Base-by-base conservation (phyloP, 2,329 filamentous ascomycete genomes). In the Mycosphaerella sp. region DNA sequence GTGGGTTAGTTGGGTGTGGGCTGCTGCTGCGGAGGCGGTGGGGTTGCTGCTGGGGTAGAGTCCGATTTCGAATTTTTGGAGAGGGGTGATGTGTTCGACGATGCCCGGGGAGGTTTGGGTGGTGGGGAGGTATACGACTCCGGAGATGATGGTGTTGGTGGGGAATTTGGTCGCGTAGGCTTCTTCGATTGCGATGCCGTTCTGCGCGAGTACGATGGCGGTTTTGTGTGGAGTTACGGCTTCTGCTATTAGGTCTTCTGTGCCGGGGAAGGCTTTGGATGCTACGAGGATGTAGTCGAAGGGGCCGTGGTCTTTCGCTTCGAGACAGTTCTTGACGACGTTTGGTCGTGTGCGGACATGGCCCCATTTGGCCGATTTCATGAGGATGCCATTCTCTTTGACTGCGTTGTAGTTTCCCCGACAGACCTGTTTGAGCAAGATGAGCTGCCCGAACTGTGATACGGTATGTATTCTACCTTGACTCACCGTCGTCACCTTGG, bases 111-210 rank as follows among this genome's bases (percentile, higher is more conserved):
- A 59, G n/a, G 71, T 70, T 59, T 80, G 78, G 0, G 75, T 76
- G 0, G 71, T 73, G 2, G 77, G 75, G 10, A 80, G 66, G 57
- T 81, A 80, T 25, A 76, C 72, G 1, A 82, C 79, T 16, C 75
- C 75, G 21, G 76, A 79, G 9, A 83, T 65, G 32, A 84, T 73
- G 0, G 78, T 74, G 28, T 75, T 76, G 0, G 61, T 49, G 0
- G 79, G 77, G 55, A 78, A 84, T 0, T 68, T 65, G 0, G 62
- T 59, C 0, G 66, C 60, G 41, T 81, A 81, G 9, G 78, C 75
- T 8, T 76, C 72, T 60, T 84, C 81, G 50, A 82, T 81, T 0
- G 72, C 75, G 35, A 84, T 77, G 0, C 81, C 81, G 57, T 84
- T 84, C 54, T 84, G 80, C 7, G 81, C 73, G 0, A 84, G 73